Evolutionary conservation across 371 early-diverging fungal genomes (phyloP), one percentile per base, ranked within the genome.

Genomic region (Parasitella parasitica): DNA sequence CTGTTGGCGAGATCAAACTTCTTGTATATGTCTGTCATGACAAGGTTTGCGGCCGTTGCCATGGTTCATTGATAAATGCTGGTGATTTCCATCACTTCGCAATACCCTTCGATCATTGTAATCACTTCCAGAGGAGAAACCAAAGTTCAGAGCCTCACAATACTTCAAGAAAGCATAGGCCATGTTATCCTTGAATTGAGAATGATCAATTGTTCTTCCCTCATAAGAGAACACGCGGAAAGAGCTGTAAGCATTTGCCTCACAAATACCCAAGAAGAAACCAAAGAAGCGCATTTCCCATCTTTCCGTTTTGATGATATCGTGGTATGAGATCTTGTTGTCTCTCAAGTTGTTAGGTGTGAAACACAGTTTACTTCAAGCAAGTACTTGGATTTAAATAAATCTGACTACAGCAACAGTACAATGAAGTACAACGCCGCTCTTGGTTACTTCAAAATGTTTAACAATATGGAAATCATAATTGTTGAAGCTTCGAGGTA

Each of bases 401-500:
- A 62, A 5, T 55, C 48, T 36, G 63, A 62, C 30, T 54, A 62
- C 38, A 37, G 38, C 39, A 57, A 24, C 15, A 51, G 41, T 26
- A 11, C 63, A 20, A 57, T 49, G 34, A 57, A 63, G 38, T 27
- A 38, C 27, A 41, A 56, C 20, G 57, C 39, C 41, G 57, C 57
- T 54, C 48, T 63, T 7, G 57, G 57, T 3, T 55, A 28, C 28
- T 50, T 63, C 12, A 36, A 46, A 51, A 41, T 57, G 28, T 39
- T 32, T 34, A 63, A 57, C 37, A 63, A 63, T 41, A 63, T 63
- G 63, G 63, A 63, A 32, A 16, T 51, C 6, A 39, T 57, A n/a
- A 32, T 63, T 22, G 34, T 63, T 16, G 57, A 63, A 51, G 35
- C 57, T 35, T 63, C 63, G 37, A 63, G 52, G 63, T 63, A 51